A percentile compares a stretch with the other conserved stretches of the same genome.
These are phyloP conservation scores for Fusarium musae DNA, from an alignment of 2,329 filamentous ascomycete genomes.

Conservation along the genomic window DNA sequence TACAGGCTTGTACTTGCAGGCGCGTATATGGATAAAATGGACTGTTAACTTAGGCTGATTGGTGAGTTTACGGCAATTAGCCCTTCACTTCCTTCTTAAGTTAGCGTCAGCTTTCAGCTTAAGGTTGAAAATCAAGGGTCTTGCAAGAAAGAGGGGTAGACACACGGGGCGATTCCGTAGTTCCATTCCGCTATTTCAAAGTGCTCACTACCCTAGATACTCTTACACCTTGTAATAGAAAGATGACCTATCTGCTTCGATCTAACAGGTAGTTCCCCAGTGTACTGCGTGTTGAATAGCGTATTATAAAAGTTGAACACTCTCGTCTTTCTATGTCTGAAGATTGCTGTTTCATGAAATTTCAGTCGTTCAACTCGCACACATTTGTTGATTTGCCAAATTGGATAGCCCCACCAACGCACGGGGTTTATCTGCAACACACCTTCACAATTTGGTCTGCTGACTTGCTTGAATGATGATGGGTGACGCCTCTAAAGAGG, in stretches of 20 bases:
- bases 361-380: neutral
- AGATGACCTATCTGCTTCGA: neutral
- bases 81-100: neutral
- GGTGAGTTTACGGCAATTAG: neutral
- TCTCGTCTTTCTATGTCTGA: neutral
- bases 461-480: neutral
- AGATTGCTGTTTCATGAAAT: neutral
- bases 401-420: rapidly evolving
- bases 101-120: neutral
- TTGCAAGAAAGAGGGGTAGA: neutral
- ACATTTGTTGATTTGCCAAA: neutral
- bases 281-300: neutral
- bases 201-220: neutral
- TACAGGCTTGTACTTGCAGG: neutral
- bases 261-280: neutral
- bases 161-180: neutral
- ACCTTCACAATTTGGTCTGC: too few species aligned
- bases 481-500: rapidly evolving
- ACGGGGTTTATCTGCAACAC: too few species aligned
- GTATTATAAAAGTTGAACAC: rapidly evolving
- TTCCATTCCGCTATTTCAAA: neutral
- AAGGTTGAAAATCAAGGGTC: neutral
- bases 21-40: neutral
- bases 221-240: neutral
- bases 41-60: neutral